Evolutionary conservation across 2,329 filamentous ascomycete genomes (phyloP).

Genomic region (Alternaria arborescens): DNA sequence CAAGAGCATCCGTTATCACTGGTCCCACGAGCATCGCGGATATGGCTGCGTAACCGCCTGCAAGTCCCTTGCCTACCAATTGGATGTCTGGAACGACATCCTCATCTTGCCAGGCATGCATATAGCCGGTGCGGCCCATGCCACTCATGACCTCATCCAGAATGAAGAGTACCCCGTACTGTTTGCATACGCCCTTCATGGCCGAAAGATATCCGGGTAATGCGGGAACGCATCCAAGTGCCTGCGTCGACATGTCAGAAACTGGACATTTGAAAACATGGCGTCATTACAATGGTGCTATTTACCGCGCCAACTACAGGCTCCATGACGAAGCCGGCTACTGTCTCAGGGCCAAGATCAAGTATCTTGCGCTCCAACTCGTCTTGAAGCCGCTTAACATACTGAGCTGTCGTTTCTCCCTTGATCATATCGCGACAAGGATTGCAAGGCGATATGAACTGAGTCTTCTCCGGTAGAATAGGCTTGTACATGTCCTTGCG

Average conservation of each 20-base stretch:
- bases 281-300: conserved; percentile 16
- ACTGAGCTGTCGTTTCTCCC: conserved; percentile 65
- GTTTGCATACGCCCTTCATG: conserved; percentile 73
- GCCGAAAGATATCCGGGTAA: conserved; percentile 74
- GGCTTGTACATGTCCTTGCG: conserved; percentile 69
- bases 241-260: conserved; percentile 47
- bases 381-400: conserved; percentile 66
- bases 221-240: conserved; percentile 73
- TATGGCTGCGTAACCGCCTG: conserved; percentile 69
- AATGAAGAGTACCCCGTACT: conserved; percentile 77
- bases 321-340: conserved; percentile 77
- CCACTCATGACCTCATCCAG: conserved; percentile 82
- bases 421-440: conserved; percentile 66
- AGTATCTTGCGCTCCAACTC: conserved; percentile 75
- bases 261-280: neutral
- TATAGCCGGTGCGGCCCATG: conserved; percentile 65
- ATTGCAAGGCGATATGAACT: conserved; percentile 72
- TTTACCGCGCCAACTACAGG: conserved; percentile 74
- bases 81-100: conserved; percentile 69
- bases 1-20: conserved; percentile 60
- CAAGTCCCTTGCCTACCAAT: conserved; percentile 72
- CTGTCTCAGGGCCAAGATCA: conserved; percentile 67
- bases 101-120: conserved; percentile 71
- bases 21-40: conserved; percentile 66
- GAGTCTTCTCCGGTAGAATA: conserved; percentile 65